Conservation (phyloP, 345 rosid genomes). For the Gossypium rotundifolium region DNA sequence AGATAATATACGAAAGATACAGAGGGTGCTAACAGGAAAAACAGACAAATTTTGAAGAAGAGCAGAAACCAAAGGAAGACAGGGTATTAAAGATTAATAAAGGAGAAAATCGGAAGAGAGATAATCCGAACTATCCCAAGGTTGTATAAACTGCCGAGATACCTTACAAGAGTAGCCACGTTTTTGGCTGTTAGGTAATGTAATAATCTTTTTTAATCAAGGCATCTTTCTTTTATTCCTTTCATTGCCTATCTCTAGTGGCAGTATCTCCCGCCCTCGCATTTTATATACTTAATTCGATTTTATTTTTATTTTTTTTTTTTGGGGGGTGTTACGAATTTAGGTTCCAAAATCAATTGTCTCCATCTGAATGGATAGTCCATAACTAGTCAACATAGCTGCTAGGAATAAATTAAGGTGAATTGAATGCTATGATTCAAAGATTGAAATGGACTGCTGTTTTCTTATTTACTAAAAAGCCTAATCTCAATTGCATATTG, state of each 20-base stretch:
- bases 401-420: neutral
- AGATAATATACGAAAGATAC: neutral
- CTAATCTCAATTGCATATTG: neutral
- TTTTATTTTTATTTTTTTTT: neutral
- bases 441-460: neutral
- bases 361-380: neutral
- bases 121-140: neutral
- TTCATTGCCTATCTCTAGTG: slow-evolving; percentile 6
- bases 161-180: neutral
- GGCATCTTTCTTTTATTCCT: neutral
- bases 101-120: neutral
- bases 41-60: slow-evolving; percentile 20
- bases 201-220: slow-evolving; percentile 3
- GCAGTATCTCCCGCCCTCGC: neutral
- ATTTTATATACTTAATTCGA: neutral
- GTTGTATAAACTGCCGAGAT: neutral
- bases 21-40: slow-evolving; percentile 18
- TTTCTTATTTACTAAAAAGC: too few relatives aligned
- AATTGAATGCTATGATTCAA: slow-evolving; percentile 13
- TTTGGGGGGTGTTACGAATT: too few relatives aligned
- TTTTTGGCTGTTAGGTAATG: neutral
- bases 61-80: slow-evolving; percentile 10
- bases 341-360: slow-evolving; percentile 23
- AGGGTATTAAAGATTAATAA: slow-evolving; percentile 17
- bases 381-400: slow-evolving; percentile 7